Conservation (phyloP, 2,329 filamentous ascomycete genomes). For the Venturia oleaginea region DNA sequence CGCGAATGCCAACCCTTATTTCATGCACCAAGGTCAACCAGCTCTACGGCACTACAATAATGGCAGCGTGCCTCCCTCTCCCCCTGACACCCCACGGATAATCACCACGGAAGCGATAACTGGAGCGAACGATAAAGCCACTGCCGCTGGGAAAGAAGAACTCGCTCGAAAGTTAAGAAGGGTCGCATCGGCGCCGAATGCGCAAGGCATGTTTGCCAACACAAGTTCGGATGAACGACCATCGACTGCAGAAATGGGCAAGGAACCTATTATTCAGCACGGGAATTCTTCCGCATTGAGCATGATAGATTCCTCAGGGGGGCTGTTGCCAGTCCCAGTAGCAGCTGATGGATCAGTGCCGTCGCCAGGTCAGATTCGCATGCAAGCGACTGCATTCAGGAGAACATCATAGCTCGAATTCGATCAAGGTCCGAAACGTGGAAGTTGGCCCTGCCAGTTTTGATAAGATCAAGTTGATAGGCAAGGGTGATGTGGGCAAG, state of each 20-base stretch:
- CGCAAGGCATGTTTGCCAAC: constrained; percentile 76
- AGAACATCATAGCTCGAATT: constrained; percentile 98
- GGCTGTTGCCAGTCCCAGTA: constrained; percentile 27
- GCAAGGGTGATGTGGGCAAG: constrained; percentile 97
- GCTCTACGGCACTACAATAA: constrained; percentile 91
- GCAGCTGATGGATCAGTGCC: constrained; percentile 48
- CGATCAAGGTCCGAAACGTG: constrained; percentile 95
- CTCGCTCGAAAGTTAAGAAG: constrained; percentile 83
- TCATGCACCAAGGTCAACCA: constrained; percentile 89
- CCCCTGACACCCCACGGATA: constrained; percentile 77
- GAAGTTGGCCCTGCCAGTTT: constrained; percentile 94
- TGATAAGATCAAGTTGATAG: constrained; percentile 99
- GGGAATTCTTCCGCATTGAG: constrained; percentile 44
- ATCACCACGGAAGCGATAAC: constrained; percentile 51
- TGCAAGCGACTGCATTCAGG: constrained; percentile 63
- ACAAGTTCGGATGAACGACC: constrained; percentile 54
- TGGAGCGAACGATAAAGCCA: constrained; percentile 54
- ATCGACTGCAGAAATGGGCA: constrained; percentile 76
- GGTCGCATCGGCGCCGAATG: constrained; percentile 94
- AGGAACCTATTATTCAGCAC: constrained; percentile 62
- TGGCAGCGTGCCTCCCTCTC: constrained; percentile 83
- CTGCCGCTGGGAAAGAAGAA: constrained; percentile 81
- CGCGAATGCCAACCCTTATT: constrained; percentile 93
- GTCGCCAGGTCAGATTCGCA: constrained; percentile 54
- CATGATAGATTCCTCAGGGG: constrained; percentile 40